A percentile compares a stretch with the other conserved stretches of the same genome.
These are phyloP conservation scores for Gentiana macrophylla DNA, from an alignment of 257 asterid species.

Conservation along the genomic window DNA sequence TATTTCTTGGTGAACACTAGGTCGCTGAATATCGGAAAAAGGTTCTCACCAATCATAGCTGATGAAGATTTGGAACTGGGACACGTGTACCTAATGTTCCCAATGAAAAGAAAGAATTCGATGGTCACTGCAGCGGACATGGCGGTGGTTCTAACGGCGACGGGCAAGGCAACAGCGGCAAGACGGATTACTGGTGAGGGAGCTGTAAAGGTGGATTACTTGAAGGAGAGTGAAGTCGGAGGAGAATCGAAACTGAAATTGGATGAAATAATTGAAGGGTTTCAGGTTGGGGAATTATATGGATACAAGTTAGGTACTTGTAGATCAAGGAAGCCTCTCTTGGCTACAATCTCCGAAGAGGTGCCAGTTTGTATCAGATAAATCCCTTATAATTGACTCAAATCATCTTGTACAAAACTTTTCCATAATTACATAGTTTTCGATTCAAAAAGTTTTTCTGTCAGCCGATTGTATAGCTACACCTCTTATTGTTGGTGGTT, in stretches of 20 bases:
- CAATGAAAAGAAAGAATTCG: constrained; percentile 42
- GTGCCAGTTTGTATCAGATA: constrained; percentile 17
- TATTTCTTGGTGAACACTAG: constrained; percentile 26
- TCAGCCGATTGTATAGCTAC: no score
- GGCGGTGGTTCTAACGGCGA: constrained; percentile 28
- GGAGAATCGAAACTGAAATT: constrained; percentile 6
- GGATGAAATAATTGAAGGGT: constrained; percentile 15
- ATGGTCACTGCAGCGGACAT: constrained; percentile 34
- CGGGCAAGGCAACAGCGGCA: constrained; percentile 30
- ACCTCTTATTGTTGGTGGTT: no score
- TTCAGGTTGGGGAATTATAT: constrained; percentile 7
- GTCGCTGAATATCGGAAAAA: constrained; percentile 25
- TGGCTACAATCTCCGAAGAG: constrained; percentile 35
- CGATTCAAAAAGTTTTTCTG: no score
- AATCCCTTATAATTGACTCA: not conserved
- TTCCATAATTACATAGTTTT: no score
- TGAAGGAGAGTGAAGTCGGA: not conserved
- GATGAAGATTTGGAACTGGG: constrained; percentile 49
- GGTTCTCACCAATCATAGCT: constrained; percentile 34
- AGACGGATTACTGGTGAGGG: constrained; percentile 23
- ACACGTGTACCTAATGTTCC: constrained; percentile 34
- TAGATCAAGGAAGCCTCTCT: constrained; percentile 27
- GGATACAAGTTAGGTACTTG: constrained; percentile 15
- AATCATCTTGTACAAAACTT: no score
- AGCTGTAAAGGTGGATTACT: not conserved